Conservation (phyloP, 345 rosid genomes). For the Eucalyptus pumila region DNA sequence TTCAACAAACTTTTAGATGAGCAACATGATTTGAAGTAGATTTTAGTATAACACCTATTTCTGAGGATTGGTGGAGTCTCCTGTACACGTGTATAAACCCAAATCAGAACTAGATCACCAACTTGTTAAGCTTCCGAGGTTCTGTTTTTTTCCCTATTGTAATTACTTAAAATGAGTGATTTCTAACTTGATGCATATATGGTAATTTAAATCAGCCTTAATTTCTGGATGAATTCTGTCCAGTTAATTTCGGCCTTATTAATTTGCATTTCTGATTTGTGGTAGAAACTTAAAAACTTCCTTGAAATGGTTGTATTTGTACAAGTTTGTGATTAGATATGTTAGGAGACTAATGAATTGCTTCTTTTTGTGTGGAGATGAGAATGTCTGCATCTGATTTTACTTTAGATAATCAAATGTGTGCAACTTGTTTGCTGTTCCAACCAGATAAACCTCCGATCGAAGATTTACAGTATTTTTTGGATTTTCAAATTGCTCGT, state of each 20-base stretch:
- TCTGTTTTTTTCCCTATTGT: neutral
- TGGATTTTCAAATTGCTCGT: conserved; percentile 79
- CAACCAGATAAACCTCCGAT: conserved; percentile 87
- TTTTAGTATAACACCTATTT: neutral
- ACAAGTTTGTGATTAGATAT: neutral
- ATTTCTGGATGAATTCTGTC: neutral
- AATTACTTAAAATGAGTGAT: neutral
- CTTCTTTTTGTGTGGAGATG: neutral
- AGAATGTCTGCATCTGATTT: neutral
- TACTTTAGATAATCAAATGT: neutral
- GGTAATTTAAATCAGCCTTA: neutral
- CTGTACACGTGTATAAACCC: neutral
- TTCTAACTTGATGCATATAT: neutral
- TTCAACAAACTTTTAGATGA: neutral
- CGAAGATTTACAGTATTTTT: conserved; percentile 91
- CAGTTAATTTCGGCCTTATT: neutral
- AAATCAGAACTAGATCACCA: neutral
- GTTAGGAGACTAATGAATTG: neutral
- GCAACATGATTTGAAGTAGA: neutral
- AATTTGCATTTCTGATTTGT: neutral
- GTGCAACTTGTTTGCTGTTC: neutral
- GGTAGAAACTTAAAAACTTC: neutral
- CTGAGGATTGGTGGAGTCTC: neutral
- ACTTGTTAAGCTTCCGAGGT: neutral
- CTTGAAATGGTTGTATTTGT: neutral